Percentiles rank a stretch among this genome's conserved stretches.
Conservation (phyloP, 2,329 filamentous ascomycete genomes). For the Aspergillus felis region DNA sequence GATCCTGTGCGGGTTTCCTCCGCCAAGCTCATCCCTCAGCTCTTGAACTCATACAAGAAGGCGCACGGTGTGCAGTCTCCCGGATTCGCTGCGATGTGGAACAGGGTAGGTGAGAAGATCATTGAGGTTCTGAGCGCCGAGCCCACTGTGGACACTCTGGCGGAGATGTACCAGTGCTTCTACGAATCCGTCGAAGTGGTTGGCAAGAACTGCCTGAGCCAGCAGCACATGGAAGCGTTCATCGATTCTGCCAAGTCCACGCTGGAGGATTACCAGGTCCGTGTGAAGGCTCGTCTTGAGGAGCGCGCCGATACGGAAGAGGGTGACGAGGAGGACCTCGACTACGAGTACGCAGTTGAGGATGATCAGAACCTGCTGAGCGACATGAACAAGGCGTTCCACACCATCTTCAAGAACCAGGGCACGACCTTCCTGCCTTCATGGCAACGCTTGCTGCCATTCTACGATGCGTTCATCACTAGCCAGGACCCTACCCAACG, state of each 20-base stretch:
- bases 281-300: conserved; percentile 77
- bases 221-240: conserved; percentile 78
- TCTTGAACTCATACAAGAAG: conserved; percentile 92
- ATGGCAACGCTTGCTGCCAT: conserved; percentile 81
- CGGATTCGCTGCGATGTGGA: conserved; percentile 79
- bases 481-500: conserved; percentile 83
- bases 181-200: conserved; percentile 96
- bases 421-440: conserved; percentile 75
- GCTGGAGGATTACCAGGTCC: conserved; percentile 86
- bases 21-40: conserved; percentile 87
- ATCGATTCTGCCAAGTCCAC: conserved; percentile 81
- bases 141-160: conserved; percentile 90
- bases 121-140: conserved; percentile 91
- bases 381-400: conserved; percentile 99
- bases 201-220: conserved; percentile 75
- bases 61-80: conserved; percentile 76
- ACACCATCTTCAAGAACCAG: conserved; percentile 98
- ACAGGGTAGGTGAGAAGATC: conserved; percentile 78
- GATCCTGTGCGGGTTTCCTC: conserved; percentile 94
- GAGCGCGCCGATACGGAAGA: conserved; percentile 82
- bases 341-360: conserved; percentile 85
- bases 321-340: conserved; percentile 83
- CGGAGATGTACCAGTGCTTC: conserved; percentile 99
- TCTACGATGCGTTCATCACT: conserved; percentile 79
- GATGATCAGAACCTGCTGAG: conserved; percentile 95